Conservation (phyloP, 2,329 filamentous ascomycete genomes). For the Basipetospora chlamydospora region DNA sequence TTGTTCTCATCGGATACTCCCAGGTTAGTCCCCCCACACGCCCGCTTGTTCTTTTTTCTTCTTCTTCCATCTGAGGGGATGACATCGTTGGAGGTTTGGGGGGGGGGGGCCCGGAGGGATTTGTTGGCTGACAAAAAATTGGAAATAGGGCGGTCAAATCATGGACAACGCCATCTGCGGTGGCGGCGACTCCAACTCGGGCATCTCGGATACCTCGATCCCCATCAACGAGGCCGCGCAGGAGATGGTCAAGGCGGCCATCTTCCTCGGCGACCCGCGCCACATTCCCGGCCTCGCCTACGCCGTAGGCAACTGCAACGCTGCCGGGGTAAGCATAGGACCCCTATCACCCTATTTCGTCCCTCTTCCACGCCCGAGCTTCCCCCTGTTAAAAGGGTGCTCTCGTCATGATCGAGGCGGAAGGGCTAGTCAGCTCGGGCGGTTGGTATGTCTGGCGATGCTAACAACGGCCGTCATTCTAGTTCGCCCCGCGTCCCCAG, state of each 20-base stretch:
- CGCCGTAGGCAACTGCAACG: conserved; percentile 43
- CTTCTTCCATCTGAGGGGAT: too few relatives aligned
- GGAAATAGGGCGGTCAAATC: conserved; percentile 41
- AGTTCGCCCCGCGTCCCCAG: conserved; percentile 46
- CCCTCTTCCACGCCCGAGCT: too few relatives aligned
- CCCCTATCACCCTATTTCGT: background rate
- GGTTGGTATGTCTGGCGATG: too few relatives aligned
- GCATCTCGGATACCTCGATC: conserved; percentile 23
- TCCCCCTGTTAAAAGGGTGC: too few relatives aligned
- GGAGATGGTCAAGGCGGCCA: conserved; percentile 44
- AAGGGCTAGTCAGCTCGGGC: too few relatives aligned
- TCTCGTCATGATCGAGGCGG: too few relatives aligned
- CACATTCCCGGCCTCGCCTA: conserved; percentile 40
- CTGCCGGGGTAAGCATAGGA: conserved; percentile 33
- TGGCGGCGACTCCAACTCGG: conserved; percentile 35
- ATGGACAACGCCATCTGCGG: conserved; percentile 50
- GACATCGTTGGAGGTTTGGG: background rate
- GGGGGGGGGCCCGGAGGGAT: background rate
- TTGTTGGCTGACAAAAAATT: too few relatives aligned
- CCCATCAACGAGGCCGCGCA: conserved; percentile 31
- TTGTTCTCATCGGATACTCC: conserved; percentile 48
- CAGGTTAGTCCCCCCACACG: conserved; percentile 29
- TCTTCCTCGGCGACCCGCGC: conserved; percentile 51
- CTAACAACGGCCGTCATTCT: background rate
- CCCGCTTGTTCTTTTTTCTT: too few relatives aligned